These are phyloP conservation scores for Pythium plurisporium DNA, from an alignment of 352 stramenopile species.

Conservation along the genomic window DNA sequence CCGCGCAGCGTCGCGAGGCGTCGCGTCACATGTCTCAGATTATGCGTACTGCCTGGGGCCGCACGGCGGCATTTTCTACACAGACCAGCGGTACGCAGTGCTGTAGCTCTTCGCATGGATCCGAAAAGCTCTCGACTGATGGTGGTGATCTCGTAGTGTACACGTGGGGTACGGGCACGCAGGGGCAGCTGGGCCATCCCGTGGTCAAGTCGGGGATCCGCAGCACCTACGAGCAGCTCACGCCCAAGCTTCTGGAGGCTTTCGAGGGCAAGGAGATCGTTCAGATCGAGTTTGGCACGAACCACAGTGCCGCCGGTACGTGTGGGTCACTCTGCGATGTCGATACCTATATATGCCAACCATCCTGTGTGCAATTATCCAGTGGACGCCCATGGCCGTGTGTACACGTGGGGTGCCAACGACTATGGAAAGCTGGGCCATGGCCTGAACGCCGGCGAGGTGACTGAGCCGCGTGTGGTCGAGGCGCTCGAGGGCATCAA, in stretches of 20 bases:
- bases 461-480: constrained; percentile 51
- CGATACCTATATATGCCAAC: background rate
- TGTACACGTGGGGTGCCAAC: constrained; percentile 88
- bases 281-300: constrained; percentile 69
- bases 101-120: background rate
- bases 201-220: constrained; percentile 85
- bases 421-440: constrained; percentile 86
- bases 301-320: constrained; percentile 78
- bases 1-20: constrained; percentile 17
- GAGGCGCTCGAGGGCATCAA: constrained; percentile 63
- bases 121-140: background rate
- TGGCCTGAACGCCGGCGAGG: constrained; percentile 37
- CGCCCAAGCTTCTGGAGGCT: constrained; percentile 61
- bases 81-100: constrained; percentile 56
- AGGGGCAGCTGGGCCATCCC: constrained; percentile 79
- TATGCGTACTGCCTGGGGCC: constrained; percentile 15
- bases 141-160: constrained; percentile 38
- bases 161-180: constrained; percentile 81
- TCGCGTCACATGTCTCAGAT: constrained; percentile 14
- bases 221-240: constrained; percentile 81
- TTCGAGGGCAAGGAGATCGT: constrained; percentile 62
- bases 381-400: constrained; percentile 66
- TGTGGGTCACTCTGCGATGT: background rate
- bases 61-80: constrained; percentile 35
- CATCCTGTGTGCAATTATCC: background rate